Percentiles rank a stretch among this genome's conserved stretches.
These are phyloP conservation scores for Uronychia binucleata DNA, from an alignment of 73 alveolate genomes.

Conservation along the genomic window DNA sequence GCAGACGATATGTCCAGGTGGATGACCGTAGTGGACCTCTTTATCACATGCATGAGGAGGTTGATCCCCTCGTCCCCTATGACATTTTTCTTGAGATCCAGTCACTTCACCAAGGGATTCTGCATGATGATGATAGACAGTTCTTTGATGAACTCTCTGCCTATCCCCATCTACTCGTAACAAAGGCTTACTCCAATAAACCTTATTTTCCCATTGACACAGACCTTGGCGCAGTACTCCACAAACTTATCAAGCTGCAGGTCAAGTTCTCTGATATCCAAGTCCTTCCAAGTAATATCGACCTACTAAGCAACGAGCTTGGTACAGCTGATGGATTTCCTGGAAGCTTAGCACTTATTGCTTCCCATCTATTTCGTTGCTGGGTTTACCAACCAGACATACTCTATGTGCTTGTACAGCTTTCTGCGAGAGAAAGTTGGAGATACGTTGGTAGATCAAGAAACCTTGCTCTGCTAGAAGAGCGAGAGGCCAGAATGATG, in stretches of 20 bases:
- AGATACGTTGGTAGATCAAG: too few relatives aligned
- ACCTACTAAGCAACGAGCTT: too few relatives aligned
- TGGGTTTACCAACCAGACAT: too few relatives aligned
- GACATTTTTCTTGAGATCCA: not conserved
- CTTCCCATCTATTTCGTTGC: too few relatives aligned
- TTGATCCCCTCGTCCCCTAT: not conserved
- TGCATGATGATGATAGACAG: not conserved
- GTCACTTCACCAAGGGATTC: not conserved
- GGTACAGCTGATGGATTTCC: too few relatives aligned
- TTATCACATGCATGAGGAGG: not conserved
- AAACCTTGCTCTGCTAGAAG: too few relatives aligned
- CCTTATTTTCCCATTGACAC: not conserved
- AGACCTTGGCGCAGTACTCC: not conserved
- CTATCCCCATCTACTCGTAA: not conserved
- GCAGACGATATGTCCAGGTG: not conserved
- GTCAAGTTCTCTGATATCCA: not conserved
- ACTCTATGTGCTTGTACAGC: too few relatives aligned
- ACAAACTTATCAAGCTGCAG: not conserved
- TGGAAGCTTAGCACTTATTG: too few relatives aligned
- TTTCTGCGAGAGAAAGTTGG: too few relatives aligned
- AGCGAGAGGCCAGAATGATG: too few relatives aligned
- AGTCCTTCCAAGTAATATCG: too few relatives aligned
- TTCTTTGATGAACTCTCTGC: not conserved
- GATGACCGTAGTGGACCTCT: not conserved
- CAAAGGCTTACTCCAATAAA: not conserved